phyloP scores from a whole-genome alignment of 2,329 filamentous ascomycete genomes.

The Cladosporium austrohemisphaericum region DNA sequence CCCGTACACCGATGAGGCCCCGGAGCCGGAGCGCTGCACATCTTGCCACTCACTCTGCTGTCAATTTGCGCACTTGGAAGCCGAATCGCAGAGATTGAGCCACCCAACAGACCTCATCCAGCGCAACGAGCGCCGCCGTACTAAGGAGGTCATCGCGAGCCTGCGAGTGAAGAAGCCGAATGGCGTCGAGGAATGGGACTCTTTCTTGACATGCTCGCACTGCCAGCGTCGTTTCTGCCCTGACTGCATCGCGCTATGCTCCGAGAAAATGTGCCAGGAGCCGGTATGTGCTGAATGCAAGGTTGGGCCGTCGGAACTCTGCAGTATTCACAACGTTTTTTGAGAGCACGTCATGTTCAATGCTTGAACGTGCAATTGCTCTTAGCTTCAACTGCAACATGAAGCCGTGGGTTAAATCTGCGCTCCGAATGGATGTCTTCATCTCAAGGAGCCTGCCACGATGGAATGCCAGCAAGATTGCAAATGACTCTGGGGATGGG shows the following conservation, averaged over 20 bases:
- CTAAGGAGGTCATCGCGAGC: not conserved
- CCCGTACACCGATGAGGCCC: slow-evolving; percentile 7
- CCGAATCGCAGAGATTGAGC: slow-evolving; percentile 6
- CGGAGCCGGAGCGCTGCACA: slow-evolving; percentile 17
- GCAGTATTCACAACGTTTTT: slow-evolving; percentile 11
- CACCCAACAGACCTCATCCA: slow-evolving; percentile 13
- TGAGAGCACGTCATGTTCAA: not conserved
- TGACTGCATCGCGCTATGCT: slow-evolving; percentile 11
- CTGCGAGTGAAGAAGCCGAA: slow-evolving; percentile 13
- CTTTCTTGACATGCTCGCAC: slow-evolving; percentile 21
- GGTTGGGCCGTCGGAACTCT: not conserved
- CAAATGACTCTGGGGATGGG: too few species aligned
- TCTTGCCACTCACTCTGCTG: slow-evolving; percentile 20
- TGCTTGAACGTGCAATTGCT: not conserved
- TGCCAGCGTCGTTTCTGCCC: slow-evolving; percentile 17
- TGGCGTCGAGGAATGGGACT: slow-evolving; percentile 21
- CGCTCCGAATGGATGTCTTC: too few species aligned
- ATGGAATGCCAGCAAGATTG: too few species aligned
- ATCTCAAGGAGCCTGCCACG: too few species aligned
- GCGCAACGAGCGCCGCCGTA: not conserved
- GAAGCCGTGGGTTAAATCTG: too few species aligned
- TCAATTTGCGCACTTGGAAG: slow-evolving; percentile 5
- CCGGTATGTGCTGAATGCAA: slow-evolving; percentile 6
- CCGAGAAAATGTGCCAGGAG: slow-evolving; percentile 6
- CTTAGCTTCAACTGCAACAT: too few species aligned